These are phyloP conservation scores for Penicillium sp. DNA, from an alignment of 2,329 filamentous ascomycete species.

Conservation along the genomic window DNA sequence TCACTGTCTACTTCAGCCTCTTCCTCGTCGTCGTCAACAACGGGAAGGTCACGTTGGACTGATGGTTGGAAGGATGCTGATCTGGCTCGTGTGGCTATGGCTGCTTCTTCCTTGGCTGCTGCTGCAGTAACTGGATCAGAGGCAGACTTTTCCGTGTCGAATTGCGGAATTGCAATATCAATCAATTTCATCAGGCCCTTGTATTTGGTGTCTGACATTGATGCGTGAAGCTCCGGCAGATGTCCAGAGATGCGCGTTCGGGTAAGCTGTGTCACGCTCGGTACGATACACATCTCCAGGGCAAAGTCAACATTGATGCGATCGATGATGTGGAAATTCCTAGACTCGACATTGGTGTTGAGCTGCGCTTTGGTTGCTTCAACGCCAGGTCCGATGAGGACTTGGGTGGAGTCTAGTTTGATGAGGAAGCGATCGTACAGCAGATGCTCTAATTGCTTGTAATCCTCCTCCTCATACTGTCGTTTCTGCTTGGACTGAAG, in stretches of 20 bases:
- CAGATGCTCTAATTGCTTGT: conserved; percentile 78
- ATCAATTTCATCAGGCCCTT: conserved; percentile 95
- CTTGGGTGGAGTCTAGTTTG: conserved; percentile 89
- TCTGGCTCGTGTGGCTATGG: conserved; percentile 47
- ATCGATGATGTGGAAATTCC: conserved; percentile 85
- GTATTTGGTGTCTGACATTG: conserved; percentile 92
- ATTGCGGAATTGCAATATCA: conserved; percentile 88
- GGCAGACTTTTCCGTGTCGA: conserved; percentile 54
- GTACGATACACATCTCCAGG: conserved; percentile 95
- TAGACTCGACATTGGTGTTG: conserved; percentile 62
- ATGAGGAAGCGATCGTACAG: conserved; percentile 98
- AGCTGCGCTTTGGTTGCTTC: conserved; percentile 84
- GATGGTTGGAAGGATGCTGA: conserved; percentile 74
- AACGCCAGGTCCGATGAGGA: conserved; percentile 91
- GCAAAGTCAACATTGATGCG: conserved; percentile 97
- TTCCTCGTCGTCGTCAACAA: conserved; percentile 65
- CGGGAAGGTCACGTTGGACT: conserved; percentile 69
- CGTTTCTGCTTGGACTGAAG: conserved; percentile 88
- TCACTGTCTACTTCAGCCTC: conserved; percentile 62
- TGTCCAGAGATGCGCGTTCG: conserved; percentile 89
- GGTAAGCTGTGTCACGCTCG: conserved; percentile 88
- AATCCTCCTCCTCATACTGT: conserved; percentile 83
- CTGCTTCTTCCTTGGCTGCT: conserved; percentile 36
- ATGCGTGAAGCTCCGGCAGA: conserved; percentile 85
- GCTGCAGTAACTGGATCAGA: conserved; percentile 25